phyloP scores from a whole-genome alignment of 2,329 filamentous ascomycete species.

The Lasiodiplodia theobromae region DNA sequence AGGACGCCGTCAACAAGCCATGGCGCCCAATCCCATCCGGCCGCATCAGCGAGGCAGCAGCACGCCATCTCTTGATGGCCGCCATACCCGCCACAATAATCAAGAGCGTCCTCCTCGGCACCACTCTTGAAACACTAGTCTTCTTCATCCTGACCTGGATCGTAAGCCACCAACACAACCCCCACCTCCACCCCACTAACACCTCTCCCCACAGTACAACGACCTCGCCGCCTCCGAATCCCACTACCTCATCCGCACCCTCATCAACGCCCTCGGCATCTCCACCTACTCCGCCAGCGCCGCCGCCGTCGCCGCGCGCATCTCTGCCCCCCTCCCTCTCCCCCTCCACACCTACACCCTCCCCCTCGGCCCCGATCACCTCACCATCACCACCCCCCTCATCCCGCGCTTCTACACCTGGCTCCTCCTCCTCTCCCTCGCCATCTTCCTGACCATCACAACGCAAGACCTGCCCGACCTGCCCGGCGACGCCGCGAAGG shows the following conservation, averaged over 20 bases:
- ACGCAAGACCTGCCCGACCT: conserved; percentile 38
- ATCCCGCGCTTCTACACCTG: background rate
- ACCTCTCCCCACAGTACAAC: conserved; percentile 45
- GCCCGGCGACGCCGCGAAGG: conserved; percentile 34
- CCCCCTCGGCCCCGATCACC: background rate
- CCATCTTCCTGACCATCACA: conserved; percentile 36
- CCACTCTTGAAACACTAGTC: conserved; percentile 39
- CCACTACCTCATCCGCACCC: conserved; percentile 47
- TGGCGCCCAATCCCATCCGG: conserved; percentile 42
- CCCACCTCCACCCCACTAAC: background rate
- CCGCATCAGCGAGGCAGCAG: conserved; percentile 35
- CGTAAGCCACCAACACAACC: background rate
- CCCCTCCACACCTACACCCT: background rate
- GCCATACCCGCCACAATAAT: conserved; percentile 33
- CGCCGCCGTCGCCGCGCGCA: background rate
- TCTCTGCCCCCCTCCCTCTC: background rate
- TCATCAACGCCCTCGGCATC: conserved; percentile 38
- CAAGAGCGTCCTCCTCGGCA: conserved; percentile 34
- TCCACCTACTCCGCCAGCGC: conserved; percentile 8
- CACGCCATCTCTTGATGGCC: conserved; percentile 33
- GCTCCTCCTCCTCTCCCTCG: conserved; percentile 24
- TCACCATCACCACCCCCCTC: background rate
- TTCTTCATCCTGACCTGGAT: conserved; percentile 47
- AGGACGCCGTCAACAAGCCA: conserved; percentile 53
- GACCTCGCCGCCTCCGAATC: conserved; percentile 45